phyloP scores from a whole-genome alignment of 768 basidiomycete genomes.

The Psilocybe sp. region DNA sequence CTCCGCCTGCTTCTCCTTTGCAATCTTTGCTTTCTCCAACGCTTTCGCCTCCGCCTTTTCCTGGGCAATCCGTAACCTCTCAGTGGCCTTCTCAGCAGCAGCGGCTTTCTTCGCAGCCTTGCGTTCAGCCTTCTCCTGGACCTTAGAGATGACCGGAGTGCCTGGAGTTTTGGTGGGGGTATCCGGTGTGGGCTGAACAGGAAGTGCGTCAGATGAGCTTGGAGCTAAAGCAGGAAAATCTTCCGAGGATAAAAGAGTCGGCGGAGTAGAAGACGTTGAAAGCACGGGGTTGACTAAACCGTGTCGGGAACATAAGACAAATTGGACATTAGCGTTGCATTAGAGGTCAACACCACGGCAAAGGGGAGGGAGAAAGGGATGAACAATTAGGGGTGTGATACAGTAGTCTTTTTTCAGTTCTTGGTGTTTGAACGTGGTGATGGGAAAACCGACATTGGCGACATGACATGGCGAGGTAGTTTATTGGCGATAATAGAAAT shows the following conservation, averaged over 20 bases:
- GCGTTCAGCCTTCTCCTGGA: constrained; percentile 55
- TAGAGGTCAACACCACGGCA: constrained; percentile 43
- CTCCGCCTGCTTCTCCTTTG: constrained; percentile 52
- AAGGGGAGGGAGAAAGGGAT: constrained; percentile 48
- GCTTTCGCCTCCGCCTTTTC: constrained; percentile 56
- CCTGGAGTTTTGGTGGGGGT: constrained; percentile 29
- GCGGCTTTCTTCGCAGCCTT: constrained; percentile 66
- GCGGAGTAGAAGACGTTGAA: constrained; percentile 43
- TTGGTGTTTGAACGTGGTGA: constrained; percentile 26
- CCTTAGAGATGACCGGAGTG: constrained; percentile 32
- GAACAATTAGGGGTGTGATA: constrained; percentile 20
- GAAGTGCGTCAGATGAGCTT: constrained; percentile 28
- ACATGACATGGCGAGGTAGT: constrained; percentile 37
- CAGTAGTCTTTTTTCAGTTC: constrained; percentile 14
- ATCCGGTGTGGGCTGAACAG: constrained; percentile 14
- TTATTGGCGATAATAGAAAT: constrained; percentile 73
- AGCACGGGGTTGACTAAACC: constrained; percentile 40
- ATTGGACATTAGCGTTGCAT: constrained; percentile 51
- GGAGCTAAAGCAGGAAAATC: constrained; percentile 75
- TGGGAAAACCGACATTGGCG: constrained; percentile 14
- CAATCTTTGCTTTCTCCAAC: constrained; percentile 51
- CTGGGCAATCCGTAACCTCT: constrained; percentile 53
- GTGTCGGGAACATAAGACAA: constrained; percentile 31
- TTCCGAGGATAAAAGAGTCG: constrained; percentile 57
- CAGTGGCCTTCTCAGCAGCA: constrained; percentile 59